A percentile compares a stretch with the other conserved stretches of the same genome.
Conservation (phyloP, 225 moss, liverwort and hornwort species). For the Physcomitrellopsis africana region DNA sequence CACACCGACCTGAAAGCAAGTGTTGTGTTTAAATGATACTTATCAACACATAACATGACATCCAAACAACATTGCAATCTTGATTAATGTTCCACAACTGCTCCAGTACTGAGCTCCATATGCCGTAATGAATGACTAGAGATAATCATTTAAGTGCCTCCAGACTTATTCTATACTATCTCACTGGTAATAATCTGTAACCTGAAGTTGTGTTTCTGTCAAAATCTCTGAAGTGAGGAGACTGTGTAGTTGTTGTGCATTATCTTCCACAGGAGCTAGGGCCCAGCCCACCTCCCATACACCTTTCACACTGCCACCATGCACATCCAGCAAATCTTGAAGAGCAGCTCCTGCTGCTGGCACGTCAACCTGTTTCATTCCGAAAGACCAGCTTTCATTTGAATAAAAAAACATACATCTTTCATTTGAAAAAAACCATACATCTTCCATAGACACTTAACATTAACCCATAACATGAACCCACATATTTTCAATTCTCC, state of each 20-base stretch:
- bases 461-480: neutral
- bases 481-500: neutral
- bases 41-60: constrained; percentile 7
- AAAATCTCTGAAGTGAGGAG: constrained; percentile 66
- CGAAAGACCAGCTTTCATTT: no score
- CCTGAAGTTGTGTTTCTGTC: constrained; percentile 56
- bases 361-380: constrained; percentile 57
- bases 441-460: neutral
- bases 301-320: constrained; percentile 93
- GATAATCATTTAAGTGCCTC: neutral
- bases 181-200: constrained; percentile 22
- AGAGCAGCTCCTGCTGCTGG: constrained; percentile 89
- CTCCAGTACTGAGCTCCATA: neutral
- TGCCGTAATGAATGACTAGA: constrained; percentile 7
- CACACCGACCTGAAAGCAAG: constrained; percentile 2
- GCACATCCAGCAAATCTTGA: constrained; percentile 89
- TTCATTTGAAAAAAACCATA: no score
- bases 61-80: neutral
- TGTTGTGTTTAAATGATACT: neutral
- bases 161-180: neutral
- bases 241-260: constrained; percentile 74
- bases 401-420: no score
- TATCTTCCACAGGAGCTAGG: constrained; percentile 82
- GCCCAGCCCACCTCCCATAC: constrained; percentile 99
- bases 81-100: neutral